Evolutionary conservation across 2,329 filamentous ascomycete genomes (phyloP).

Genomic region (Aspergillus tamarii): DNA sequence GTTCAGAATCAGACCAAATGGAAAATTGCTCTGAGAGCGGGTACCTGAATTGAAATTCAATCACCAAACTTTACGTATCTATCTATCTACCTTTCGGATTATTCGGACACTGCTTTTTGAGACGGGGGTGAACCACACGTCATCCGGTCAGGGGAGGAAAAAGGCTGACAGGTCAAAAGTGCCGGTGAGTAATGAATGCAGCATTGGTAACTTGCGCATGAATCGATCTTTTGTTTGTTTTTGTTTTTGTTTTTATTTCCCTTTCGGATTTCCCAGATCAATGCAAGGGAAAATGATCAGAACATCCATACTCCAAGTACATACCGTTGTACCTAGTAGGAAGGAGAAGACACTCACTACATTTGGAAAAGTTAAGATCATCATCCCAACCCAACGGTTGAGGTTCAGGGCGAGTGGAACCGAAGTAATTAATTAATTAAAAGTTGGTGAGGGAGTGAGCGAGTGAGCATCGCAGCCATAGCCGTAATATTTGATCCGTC

Average conservation of each 20-base stretch:
- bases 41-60: conserved; percentile 1
- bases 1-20: neutral
- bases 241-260: neutral
- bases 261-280: neutral
- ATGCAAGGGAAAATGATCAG: neutral
- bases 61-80: neutral
- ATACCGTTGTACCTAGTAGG: too few relatives aligned
- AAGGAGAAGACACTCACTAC: too few relatives aligned
- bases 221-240: neutral
- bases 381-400: neutral
- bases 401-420: neutral
- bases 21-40: neutral
- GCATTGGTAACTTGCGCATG: neutral
- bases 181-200: neutral
- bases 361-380: neutral
- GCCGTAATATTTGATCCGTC: neutral
- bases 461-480: too few relatives aligned
- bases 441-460: neutral
- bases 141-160: neutral
- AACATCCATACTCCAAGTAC: too few relatives aligned
- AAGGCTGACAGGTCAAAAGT: neutral
- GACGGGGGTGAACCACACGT: neutral
- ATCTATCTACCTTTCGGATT: neutral
- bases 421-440: neutral
- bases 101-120: neutral